Conservation (phyloP, 768 basidiomycete genomes). For the Xanthoconium stramineum region DNA sequence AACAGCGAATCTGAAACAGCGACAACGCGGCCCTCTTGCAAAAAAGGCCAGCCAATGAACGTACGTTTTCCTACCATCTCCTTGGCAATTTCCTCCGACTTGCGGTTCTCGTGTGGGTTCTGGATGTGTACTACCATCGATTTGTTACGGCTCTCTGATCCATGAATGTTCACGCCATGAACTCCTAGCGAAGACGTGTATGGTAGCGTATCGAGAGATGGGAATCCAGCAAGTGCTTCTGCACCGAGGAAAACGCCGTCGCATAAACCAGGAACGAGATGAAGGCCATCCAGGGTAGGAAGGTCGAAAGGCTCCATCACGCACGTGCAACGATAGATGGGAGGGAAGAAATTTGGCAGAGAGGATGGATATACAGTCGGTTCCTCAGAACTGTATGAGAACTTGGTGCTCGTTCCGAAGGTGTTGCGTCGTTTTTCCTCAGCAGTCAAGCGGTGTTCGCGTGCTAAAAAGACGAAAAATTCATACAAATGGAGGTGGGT, state of each 20-base stretch:
- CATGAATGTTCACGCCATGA: conserved; percentile 93
- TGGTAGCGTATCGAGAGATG: conserved; percentile 87
- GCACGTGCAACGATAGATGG: conserved; percentile 77
- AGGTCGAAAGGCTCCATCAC: conserved; percentile 80
- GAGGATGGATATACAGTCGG: conserved; percentile 84
- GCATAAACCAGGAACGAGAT: conserved; percentile 81
- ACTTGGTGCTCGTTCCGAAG: conserved; percentile 77
- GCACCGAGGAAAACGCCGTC: conserved; percentile 86
- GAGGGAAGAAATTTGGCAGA: conserved; percentile 91
- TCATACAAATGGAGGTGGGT: not conserved
- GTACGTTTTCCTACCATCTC: conserved; percentile 73
- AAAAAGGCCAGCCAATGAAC: conserved; percentile 91
- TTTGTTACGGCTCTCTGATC: conserved; percentile 85
- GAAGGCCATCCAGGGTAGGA: conserved; percentile 80
- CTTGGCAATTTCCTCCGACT: conserved; percentile 69
- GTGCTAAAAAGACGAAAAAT: conserved; percentile 41
- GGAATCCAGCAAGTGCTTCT: conserved; percentile 91
- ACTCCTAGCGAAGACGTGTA: conserved; percentile 71
- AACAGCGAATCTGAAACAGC: conserved; percentile 84
- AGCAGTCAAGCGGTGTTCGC: conserved; percentile 69
- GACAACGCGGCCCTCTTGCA: conserved; percentile 86
- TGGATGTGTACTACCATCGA: conserved; percentile 88
- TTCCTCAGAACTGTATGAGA: conserved; percentile 62
- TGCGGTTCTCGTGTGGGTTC: conserved; percentile 65
- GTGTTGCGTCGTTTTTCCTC: conserved; percentile 77